These are phyloP conservation scores for Fraxinus baroniana DNA, from an alignment of 305 asterid genomes.

Conservation along the genomic window DNA sequence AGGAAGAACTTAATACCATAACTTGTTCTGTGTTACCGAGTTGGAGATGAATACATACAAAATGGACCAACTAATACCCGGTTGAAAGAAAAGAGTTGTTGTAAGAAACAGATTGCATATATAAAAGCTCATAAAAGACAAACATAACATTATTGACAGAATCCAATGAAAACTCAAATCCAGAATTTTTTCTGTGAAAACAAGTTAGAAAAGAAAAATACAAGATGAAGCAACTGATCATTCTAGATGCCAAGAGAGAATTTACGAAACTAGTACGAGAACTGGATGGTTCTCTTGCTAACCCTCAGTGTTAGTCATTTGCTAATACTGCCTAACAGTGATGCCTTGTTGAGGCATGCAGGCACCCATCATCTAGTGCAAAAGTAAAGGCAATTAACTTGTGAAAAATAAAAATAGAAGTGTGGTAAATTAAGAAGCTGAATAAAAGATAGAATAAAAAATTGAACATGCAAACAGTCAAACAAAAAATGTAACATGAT, in stretches of 20 bases:
- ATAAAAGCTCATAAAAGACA: not conserved
- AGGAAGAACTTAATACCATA: not conserved
- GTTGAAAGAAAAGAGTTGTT: not conserved
- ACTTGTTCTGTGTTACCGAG: not conserved
- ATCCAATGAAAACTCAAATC: not conserved
- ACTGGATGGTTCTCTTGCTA: not conserved
- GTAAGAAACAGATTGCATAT: conserved; percentile 13
- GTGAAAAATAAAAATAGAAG: not conserved
- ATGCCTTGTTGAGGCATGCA: not conserved
- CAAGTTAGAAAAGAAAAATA: not conserved
- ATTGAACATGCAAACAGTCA: not conserved
- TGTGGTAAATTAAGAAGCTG: not conserved
- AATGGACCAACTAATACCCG: conserved; percentile 4
- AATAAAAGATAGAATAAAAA: not conserved
- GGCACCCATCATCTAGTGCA: not conserved
- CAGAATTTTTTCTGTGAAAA: not conserved
- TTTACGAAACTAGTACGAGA: not conserved
- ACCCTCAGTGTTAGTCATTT: not conserved
- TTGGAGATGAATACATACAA: conserved; percentile 7
- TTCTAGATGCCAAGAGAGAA: not conserved
- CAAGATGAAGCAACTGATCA: not conserved
- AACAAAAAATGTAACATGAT: not conserved
- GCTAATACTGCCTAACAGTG: not conserved
- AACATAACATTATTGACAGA: not conserved
- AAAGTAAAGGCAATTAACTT: not conserved